Evolutionary conservation across 129 eudicot species (phyloP).

Genomic region (Centaurea solstitialis): DNA sequence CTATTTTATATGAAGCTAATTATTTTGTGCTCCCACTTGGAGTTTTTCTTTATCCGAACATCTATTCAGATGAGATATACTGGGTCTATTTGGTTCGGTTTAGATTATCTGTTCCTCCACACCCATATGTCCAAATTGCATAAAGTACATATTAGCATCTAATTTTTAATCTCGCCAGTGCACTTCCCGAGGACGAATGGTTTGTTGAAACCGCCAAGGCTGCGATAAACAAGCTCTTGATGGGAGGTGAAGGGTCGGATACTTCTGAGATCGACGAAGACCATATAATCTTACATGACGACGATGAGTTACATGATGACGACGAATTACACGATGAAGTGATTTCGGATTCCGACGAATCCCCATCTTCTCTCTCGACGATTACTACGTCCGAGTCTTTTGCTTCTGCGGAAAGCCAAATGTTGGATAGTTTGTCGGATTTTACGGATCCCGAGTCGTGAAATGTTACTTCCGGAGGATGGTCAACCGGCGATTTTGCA

Average conservation of each 20-base stretch:
- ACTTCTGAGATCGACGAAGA: constrained; percentile 82
- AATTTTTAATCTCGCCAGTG: constrained; percentile 37
- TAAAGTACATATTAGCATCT: neutral
- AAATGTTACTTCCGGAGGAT: constrained; percentile 21
- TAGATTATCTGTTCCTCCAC: neutral
- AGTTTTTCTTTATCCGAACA: neutral
- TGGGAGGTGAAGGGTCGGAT: constrained; percentile 79
- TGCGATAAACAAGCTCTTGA: constrained; percentile 80
- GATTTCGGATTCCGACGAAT: constrained; percentile 72
- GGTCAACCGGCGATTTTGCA: neutral
- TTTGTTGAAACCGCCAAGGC: constrained; percentile 92
- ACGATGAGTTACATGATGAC: constrained; percentile 18
- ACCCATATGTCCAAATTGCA: neutral
- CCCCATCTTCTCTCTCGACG: constrained; percentile 80
- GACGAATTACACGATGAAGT: constrained; percentile 43
- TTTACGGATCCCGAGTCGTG: constrained; percentile 66
- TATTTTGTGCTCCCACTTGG: neutral
- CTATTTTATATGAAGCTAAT: neutral
- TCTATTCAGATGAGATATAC: neutral
- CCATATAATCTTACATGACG: constrained; percentile 57
- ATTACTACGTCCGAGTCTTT: constrained; percentile 75
- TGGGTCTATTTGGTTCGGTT: neutral
- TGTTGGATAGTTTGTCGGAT: constrained; percentile 66
- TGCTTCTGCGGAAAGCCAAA: constrained; percentile 90
- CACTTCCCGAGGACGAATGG: constrained; percentile 96